These are phyloP conservation scores for Nitzschia putrida DNA, from an alignment of 108 stramenopile genomes.

Conservation along the genomic window DNA sequence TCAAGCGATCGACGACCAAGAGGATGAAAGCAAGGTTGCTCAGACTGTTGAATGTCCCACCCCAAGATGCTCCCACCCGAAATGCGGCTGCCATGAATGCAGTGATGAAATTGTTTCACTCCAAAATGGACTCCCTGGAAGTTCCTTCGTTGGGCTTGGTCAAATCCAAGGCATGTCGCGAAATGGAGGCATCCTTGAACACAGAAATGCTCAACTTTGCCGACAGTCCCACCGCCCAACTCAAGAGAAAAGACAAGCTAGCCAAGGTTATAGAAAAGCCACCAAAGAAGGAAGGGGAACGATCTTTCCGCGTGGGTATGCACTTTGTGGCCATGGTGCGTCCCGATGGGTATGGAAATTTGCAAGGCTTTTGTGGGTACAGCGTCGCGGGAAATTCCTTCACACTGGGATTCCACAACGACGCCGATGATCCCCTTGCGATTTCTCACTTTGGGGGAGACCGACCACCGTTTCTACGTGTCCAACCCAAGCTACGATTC, in stretches of 20 bases:
- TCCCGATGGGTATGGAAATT: slow-evolving; percentile 86
- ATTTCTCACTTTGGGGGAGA: slow-evolving; percentile 85
- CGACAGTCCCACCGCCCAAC: slow-evolving; percentile 76
- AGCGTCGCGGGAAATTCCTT: slow-evolving; percentile 77
- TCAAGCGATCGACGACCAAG: slow-evolving; percentile 60
- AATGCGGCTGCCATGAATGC: slow-evolving; percentile 69
- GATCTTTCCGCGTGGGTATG: slow-evolving; percentile 66
- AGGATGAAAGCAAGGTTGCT: slow-evolving; percentile 60
- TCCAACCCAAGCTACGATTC: slow-evolving; percentile 85
- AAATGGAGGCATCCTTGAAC: slow-evolving; percentile 69
- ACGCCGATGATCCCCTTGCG: slow-evolving; percentile 86
- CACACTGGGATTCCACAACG: slow-evolving; percentile 85
- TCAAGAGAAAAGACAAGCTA: slow-evolving; percentile 63
- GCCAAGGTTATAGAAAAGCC: slow-evolving; percentile 55
- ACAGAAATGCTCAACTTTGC: slow-evolving; percentile 63
- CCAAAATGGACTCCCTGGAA: slow-evolving; percentile 51
- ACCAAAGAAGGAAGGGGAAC: slow-evolving; percentile 68
- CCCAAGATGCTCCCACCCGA: slow-evolving; percentile 45
- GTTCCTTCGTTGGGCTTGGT: slow-evolving; percentile 72
- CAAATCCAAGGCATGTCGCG: slow-evolving; percentile 63
- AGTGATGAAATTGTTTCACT: slow-evolving; percentile 63
- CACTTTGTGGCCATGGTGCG: slow-evolving; percentile 84
- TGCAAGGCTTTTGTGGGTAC: slow-evolving; percentile 89
- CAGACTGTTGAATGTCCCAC: slow-evolving; percentile 43
- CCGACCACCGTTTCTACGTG: slow-evolving; percentile 80